Evolutionary conservation across 148 eudicot species (phyloP).

Genomic region (Pouteria glomerata): DNA sequence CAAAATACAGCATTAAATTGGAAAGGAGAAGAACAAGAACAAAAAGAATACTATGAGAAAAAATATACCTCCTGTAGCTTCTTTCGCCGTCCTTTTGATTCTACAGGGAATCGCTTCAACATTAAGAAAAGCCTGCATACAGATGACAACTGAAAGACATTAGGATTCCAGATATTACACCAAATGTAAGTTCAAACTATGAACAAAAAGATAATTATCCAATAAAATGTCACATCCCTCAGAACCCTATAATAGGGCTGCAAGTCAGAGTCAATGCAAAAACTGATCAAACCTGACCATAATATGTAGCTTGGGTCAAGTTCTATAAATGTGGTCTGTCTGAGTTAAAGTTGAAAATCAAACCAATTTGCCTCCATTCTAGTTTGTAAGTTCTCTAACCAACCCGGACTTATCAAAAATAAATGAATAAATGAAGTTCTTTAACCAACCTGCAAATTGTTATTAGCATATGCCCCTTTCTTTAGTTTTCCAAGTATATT

Average conservation of each 20-base stretch:
- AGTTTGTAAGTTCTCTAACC: background rate
- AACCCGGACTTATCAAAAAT: background rate
- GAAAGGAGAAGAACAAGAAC: background rate
- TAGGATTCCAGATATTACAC: slow-evolving; percentile 6
- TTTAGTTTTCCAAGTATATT: too few species aligned
- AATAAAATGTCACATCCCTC: background rate
- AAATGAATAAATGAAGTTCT: too few species aligned
- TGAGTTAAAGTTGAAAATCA: background rate
- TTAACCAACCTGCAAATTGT: background rate
- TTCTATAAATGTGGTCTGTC: background rate
- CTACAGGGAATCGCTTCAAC: slow-evolving; percentile 94
- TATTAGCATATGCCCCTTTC: background rate
- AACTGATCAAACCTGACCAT: background rate
- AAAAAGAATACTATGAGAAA: background rate
- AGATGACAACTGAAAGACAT: slow-evolving; percentile 7
- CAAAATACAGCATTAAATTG: slow-evolving; percentile 16
- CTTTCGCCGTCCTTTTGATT: slow-evolving; percentile 90
- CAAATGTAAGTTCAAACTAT: background rate
- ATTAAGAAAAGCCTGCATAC: slow-evolving; percentile 82
- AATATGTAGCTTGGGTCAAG: background rate
- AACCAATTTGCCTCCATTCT: background rate
- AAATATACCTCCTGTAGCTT: slow-evolving; percentile 84
- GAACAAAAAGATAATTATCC: background rate
- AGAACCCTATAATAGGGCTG: background rate
- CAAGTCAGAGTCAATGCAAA: background rate